Percentiles rank a stretch among this genome's conserved stretches.
Conservation (phyloP, 2,329 filamentous ascomycete genomes). For the Sclerotinia sclerotiorum region DNA sequence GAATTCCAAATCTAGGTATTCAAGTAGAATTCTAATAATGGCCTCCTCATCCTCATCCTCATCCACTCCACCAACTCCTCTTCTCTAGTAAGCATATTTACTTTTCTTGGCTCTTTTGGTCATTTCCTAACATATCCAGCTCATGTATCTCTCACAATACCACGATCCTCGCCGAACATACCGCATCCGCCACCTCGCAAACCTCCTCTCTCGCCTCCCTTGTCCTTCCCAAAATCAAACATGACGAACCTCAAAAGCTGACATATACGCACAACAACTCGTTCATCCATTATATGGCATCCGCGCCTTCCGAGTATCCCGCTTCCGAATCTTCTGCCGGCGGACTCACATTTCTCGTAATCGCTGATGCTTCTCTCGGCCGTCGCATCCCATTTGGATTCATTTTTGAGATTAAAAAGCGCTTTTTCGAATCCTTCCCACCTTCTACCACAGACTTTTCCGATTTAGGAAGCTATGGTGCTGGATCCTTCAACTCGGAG, state of each 20-base stretch:
- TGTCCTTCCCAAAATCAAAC: slow-evolving; percentile 92
- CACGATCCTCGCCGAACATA: slow-evolving; percentile 92
- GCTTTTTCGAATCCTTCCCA: slow-evolving; percentile 73
- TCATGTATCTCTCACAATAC: slow-evolving; percentile 91
- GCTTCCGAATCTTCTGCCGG: slow-evolving; percentile 61
- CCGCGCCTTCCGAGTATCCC: slow-evolving; percentile 68
- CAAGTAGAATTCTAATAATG: slow-evolving; percentile 48
- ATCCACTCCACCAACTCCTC: slow-evolving; percentile 63
- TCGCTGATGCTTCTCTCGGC: slow-evolving; percentile 77
- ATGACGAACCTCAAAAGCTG: slow-evolving; percentile 77
- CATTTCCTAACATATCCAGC: slow-evolving; percentile 48
- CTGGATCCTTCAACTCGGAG: slow-evolving; percentile 79
- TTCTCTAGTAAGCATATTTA: slow-evolving; percentile 64
- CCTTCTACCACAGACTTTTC: slow-evolving; percentile 68
- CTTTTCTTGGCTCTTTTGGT: background rate
- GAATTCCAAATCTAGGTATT: background rate
- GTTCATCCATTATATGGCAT: slow-evolving; percentile 94
- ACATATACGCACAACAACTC: slow-evolving; percentile 91
- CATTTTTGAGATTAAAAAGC: slow-evolving; percentile 84
- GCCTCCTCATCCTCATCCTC: slow-evolving; percentile 75
- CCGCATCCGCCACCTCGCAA: slow-evolving; percentile 76
- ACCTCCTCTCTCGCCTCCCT: slow-evolving; percentile 86
- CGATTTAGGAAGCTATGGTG: slow-evolving; percentile 83
- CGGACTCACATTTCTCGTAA: slow-evolving; percentile 86
- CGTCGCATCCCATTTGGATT: slow-evolving; percentile 91